Conservation (phyloP, 169 alveolate species). For the Eimeria brunetti region DNA sequence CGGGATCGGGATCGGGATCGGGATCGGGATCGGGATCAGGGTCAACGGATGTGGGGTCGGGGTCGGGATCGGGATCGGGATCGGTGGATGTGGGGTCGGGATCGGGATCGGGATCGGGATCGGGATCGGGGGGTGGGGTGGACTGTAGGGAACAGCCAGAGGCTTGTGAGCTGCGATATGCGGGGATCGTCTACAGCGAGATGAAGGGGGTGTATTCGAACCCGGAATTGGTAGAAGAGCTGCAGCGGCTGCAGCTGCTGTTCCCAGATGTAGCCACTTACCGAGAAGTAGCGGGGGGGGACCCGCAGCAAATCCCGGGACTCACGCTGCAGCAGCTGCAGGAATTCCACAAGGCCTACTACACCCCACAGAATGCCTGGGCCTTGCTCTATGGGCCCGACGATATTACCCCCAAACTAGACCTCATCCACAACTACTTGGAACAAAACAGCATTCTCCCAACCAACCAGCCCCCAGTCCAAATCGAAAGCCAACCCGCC, state of each 20-base stretch:
- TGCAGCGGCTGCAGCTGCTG: constrained; percentile 72
- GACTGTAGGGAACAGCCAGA: neutral
- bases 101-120: neutral
- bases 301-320: constrained; percentile 88
- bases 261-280: constrained; percentile 82
- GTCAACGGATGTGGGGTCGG: neutral
- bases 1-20: neutral
- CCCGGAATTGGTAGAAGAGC: constrained; percentile 25
- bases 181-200: constrained; percentile 85
- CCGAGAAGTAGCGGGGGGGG: constrained; percentile 91
- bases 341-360: constrained; percentile 86
- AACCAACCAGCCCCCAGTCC: neutral
- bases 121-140: neutral
- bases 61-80: neutral
- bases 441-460: neutral
- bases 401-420: constrained; percentile 30
- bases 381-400: constrained; percentile 85
- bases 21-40: neutral
- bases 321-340: constrained; percentile 87
- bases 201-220: constrained; percentile 79
- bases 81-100: neutral
- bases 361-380: constrained; percentile 89
- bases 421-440: constrained; percentile 18
- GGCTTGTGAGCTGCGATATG: neutral
- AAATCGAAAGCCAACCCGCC: neutral